phyloP scores from a whole-genome alignment of 2,329 filamentous ascomycete genomes.

The Gaeumannomyces tritici region DNA sequence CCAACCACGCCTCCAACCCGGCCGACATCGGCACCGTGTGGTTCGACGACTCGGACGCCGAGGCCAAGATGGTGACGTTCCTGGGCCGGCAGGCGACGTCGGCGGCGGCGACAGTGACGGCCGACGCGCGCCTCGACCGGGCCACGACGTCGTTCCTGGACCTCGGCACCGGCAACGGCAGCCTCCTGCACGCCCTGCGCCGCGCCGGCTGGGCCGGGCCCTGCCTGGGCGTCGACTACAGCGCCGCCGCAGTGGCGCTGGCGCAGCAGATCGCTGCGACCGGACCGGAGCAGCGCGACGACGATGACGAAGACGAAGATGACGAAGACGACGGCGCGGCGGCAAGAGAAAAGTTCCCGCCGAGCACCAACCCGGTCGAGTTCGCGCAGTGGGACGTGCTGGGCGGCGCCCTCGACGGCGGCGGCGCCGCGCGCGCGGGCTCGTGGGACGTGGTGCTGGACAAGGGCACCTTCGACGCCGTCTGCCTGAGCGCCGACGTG shows the following conservation, averaged over 20 bases:
- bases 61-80: conserved; percentile 67
- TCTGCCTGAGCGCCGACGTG: conserved; percentile 59
- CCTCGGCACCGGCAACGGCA: conserved; percentile 89
- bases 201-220: conserved; percentile 54
- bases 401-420: conserved; percentile 23
- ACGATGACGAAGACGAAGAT: background rate
- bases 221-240: conserved; percentile 88
- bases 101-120: background rate
- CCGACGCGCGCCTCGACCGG: conserved; percentile 10
- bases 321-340: conserved; percentile 15
- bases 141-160: conserved; percentile 58
- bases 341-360: conserved; percentile 8
- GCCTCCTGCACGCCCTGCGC: conserved; percentile 73
- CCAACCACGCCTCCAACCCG: conserved; percentile 62
- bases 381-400: conserved; percentile 58
- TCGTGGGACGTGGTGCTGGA: conserved; percentile 92
- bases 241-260: conserved; percentile 61
- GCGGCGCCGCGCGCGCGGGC: conserved; percentile 18
- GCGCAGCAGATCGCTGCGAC: conserved; percentile 52
- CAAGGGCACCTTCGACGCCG: conserved; percentile 96
- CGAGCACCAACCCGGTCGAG: conserved; percentile 18
- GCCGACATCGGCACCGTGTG: conserved; percentile 81
- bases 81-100: conserved; percentile 32
- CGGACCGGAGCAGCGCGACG: background rate
- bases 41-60: conserved; percentile 91